Evolutionary conservation across 2,329 filamentous ascomycete genomes (phyloP).

Genomic region (Conoideocrella luteorostrata): DNA sequence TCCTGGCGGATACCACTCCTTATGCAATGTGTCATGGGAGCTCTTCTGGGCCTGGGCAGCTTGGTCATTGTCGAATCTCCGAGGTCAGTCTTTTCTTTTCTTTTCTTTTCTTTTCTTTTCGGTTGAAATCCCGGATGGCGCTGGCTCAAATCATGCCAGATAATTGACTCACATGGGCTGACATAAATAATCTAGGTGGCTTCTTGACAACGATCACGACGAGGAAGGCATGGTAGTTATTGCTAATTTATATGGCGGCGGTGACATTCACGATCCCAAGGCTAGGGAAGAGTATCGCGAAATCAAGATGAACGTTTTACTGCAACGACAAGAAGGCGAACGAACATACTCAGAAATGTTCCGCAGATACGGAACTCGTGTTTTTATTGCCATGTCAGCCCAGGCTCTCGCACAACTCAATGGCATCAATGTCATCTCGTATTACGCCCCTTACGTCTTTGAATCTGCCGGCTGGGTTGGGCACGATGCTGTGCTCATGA

Average conservation of each 20-base stretch:
- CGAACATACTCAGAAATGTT: slow-evolving; percentile 93
- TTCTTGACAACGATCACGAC: slow-evolving; percentile 94
- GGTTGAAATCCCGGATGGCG: too few relatives aligned
- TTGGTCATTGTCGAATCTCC: slow-evolving; percentile 95
- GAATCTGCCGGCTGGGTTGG: slow-evolving; percentile 95
- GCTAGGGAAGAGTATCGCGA: slow-evolving; percentile 95
- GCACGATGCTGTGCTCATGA: slow-evolving; percentile 90
- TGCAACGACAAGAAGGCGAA: slow-evolving; percentile 92
- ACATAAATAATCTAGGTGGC: slow-evolving; percentile 57
- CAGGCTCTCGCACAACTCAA: slow-evolving; percentile 94
- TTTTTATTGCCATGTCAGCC: slow-evolving; percentile 98
- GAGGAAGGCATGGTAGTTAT: slow-evolving; percentile 98
- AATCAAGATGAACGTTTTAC: slow-evolving; percentile 95
- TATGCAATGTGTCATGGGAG: slow-evolving; percentile 94
- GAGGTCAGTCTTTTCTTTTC: slow-evolving; percentile 47
- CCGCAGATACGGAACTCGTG: slow-evolving; percentile 79
- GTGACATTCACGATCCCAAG: slow-evolving; percentile 88
- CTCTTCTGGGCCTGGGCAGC: slow-evolving; percentile 76
- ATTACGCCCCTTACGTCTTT: slow-evolving; percentile 95
- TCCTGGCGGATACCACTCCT: slow-evolving; percentile 87
- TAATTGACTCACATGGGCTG: too few relatives aligned
- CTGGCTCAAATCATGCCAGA: too few relatives aligned
- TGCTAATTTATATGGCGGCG: slow-evolving; percentile 91
- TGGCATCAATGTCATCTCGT: slow-evolving; percentile 98
- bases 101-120: neutral